phyloP scores from a whole-genome alignment of 352 stramenopile species.

The Pythium rishiriense region DNA sequence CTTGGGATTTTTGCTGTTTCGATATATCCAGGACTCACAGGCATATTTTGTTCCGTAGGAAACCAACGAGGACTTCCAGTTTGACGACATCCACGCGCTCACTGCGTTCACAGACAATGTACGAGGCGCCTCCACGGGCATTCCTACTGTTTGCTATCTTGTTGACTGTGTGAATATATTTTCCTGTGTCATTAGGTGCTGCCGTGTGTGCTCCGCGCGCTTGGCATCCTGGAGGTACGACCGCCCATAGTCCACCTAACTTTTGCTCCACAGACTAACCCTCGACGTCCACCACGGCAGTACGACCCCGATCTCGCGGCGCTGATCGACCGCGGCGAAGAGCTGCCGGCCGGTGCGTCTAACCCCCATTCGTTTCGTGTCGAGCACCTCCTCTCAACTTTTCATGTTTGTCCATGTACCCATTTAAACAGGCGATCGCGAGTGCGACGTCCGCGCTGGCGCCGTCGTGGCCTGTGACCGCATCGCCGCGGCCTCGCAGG shows the following conservation, averaged over 20 bases:
- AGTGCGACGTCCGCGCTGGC: slow-evolving; percentile 69
- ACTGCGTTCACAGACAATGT: slow-evolving; percentile 72
- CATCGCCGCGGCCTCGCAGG: slow-evolving; percentile 59
- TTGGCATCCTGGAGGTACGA: slow-evolving; percentile 70
- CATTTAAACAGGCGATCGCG: slow-evolving; percentile 32
- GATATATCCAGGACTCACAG: too few species aligned
- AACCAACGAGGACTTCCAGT: slow-evolving; percentile 44
- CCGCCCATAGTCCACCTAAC: too few species aligned
- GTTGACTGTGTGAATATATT: background rate
- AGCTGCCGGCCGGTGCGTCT: slow-evolving; percentile 39
- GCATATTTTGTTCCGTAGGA: slow-evolving; percentile 26
- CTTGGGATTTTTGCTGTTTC: too few species aligned
- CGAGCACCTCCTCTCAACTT: background rate
- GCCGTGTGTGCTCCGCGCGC: slow-evolving; percentile 67
- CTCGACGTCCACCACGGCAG: slow-evolving; percentile 33
- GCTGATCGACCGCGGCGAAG: slow-evolving; percentile 46
- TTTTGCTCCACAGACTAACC: background rate
- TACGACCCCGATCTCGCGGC: slow-evolving; percentile 55
- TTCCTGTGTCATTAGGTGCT: slow-evolving; percentile 46
- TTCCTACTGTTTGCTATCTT: background rate
- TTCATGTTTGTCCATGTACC: too few species aligned
- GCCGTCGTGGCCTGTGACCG: slow-evolving; percentile 66
- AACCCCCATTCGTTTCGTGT: background rate
- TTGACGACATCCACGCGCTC: slow-evolving; percentile 62
- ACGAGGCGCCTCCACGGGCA: slow-evolving; percentile 17